A percentile compares a stretch with the other conserved stretches of the same genome.
phyloP scores from a whole-genome alignment of 805 yeast genomes.

The Suhomyces faveliae region DNA sequence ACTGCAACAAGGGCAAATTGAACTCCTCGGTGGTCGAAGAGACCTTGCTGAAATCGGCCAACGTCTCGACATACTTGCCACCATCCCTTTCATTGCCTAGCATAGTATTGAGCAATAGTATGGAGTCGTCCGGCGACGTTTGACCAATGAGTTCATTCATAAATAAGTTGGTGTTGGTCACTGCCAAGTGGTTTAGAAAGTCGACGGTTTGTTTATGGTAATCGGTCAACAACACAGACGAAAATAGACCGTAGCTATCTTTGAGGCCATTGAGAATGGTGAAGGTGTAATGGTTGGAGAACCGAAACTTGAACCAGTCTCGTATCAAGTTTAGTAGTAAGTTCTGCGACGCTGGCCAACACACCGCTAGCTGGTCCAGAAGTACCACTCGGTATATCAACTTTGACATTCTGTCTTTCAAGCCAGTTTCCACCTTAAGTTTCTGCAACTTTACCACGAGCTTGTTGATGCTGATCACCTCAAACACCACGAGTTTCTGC shows the following conservation, averaged over 20 bases:
- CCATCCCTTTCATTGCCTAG: conserved; percentile 8
- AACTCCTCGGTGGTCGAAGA: conserved; percentile 29
- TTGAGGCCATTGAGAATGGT: conserved; percentile 14
- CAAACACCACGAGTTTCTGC: conserved; percentile 16
- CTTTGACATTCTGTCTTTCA: conserved; percentile 2
- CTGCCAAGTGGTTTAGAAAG: conserved; percentile 13
- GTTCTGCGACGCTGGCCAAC: background rate
- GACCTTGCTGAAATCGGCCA: conserved; percentile 17
- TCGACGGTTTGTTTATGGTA: conserved; percentile 10
- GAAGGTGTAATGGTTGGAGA: conserved; percentile 12
- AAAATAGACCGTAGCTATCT: conserved; percentile 1
- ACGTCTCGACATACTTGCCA: background rate
- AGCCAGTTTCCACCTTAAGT: background rate
- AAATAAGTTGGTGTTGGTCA: conserved; percentile 18
- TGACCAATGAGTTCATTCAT: conserved; percentile 21
- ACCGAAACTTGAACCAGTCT: conserved; percentile 12
- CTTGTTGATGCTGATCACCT: conserved; percentile 16
- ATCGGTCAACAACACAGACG: conserved; percentile 4
- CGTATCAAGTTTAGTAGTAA: conserved; percentile 15
- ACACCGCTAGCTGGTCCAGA: conserved; percentile 3
- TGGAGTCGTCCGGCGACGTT: conserved; percentile 16
- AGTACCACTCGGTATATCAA: conserved; percentile 12
- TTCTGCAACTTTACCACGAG: conserved; percentile 13
- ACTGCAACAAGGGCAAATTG: conserved; percentile 33
- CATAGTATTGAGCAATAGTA: conserved; percentile 16